Evolutionary conservation across 2,329 filamentous ascomycete species (phyloP).

Genomic region (Ceratocystis smalleyi): DNA sequence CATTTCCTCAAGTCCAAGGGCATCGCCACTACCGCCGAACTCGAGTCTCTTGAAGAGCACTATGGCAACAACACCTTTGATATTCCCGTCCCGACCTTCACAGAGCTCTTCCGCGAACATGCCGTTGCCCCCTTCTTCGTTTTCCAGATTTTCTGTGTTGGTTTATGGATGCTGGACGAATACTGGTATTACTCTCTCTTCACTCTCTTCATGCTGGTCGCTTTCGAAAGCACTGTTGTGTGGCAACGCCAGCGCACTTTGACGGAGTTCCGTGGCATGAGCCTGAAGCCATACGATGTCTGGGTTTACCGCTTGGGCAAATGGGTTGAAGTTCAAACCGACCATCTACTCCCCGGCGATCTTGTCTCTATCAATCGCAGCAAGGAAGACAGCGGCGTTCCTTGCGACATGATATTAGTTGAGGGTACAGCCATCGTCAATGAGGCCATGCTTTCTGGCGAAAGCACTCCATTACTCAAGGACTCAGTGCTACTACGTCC

Average conservation of each 20-base stretch:
- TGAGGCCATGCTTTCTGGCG: constrained; percentile 96
- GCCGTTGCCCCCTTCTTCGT: constrained; percentile 98
- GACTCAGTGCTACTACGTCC: constrained; percentile 88
- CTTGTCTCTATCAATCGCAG: constrained; percentile 83
- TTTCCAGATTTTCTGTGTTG: constrained; percentile 97
- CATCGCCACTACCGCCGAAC: constrained; percentile 55
- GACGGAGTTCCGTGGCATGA: constrained; percentile 96
- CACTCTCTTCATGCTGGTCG: constrained; percentile 95
- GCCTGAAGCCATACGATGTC: constrained; percentile 94
- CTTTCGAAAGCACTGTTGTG: constrained; percentile 94
- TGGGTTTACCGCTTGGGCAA: constrained; percentile 77
- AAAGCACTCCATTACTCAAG: constrained; percentile 92
- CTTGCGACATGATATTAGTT: constrained; percentile 90
- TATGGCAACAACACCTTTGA: constrained; percentile 96
- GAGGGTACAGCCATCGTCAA: constrained; percentile 96
- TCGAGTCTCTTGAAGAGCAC: constrained; percentile 70
- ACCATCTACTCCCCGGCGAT: constrained; percentile 84
- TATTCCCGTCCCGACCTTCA: constrained; percentile 89
- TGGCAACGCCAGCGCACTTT: constrained; percentile 96
- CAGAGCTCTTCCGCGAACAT: constrained; percentile 94
- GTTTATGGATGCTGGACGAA: constrained; percentile 95
- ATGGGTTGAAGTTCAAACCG: constrained; percentile 79
- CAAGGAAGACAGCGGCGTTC: constrained; percentile 92
- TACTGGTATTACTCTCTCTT: constrained; percentile 99
- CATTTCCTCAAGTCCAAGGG: constrained; percentile 69